A percentile compares a stretch with the other conserved stretches of the same genome.
phyloP scores from a whole-genome alignment of 139 green algal genomes.

The Coccomyxa sp. region DNA sequence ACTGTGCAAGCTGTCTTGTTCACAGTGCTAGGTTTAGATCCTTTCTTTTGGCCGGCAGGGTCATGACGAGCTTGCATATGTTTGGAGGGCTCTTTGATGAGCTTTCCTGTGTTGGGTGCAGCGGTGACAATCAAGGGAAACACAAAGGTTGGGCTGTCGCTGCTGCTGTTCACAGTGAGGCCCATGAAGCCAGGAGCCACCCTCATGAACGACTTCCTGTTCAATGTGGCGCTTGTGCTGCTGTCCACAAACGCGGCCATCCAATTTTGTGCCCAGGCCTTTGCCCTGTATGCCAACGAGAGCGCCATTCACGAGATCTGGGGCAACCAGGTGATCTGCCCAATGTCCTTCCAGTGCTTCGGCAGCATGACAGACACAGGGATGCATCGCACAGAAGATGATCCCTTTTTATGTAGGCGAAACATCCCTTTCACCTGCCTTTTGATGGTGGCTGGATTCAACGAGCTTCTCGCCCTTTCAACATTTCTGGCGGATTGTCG shows the following conservation, averaged over 20 bases:
- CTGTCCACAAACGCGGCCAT: slow-evolving; percentile 80
- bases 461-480: neutral
- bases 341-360: no score
- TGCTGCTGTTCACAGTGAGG: slow-evolving; percentile 87
- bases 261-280: slow-evolving; percentile 89
- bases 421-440: neutral
- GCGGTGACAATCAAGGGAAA: slow-evolving; percentile 82
- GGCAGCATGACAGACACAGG: no score
- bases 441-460: neutral
- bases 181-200: slow-evolving; percentile 79
- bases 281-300: slow-evolving; percentile 78
- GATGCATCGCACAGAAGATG: no score
- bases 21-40: no score
- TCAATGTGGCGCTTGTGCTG: slow-evolving; percentile 93
- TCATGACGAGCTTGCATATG: neutral
- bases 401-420: no score
- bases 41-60: no score
- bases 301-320: slow-evolving; percentile 86
- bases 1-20: no score
- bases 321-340: slow-evolving; percentile 70
- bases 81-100: neutral
- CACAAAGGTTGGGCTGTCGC: slow-evolving; percentile 86
- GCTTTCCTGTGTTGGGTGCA: slow-evolving; percentile 16
- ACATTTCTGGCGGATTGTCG: neutral
- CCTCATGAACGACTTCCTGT: slow-evolving; percentile 93